Evolutionary conservation across 2,329 filamentous ascomycete species (phyloP), one percentile per base, ranked within the genome.

Genomic region (Diaporthe velutina): DNA sequence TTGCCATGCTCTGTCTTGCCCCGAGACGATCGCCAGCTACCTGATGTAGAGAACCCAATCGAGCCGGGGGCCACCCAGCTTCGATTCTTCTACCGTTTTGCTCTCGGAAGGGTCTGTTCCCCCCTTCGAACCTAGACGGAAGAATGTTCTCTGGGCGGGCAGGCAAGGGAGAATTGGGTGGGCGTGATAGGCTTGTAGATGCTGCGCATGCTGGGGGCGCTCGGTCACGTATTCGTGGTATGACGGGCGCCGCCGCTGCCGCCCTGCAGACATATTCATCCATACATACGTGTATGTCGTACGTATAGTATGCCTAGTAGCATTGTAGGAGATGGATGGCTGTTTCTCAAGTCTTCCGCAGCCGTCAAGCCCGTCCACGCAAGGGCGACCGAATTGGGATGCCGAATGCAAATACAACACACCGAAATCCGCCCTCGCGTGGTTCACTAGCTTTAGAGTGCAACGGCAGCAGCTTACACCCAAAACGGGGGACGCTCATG

Each of bases 11-110:
- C 15, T 38, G 30, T 5, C 6, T 38, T 42, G 7, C 54, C n/a
- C 38, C 30, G 64, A 28, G 45, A 52, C 52, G 64, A 67, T 67
- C 45, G 64, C 64, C 64, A 67, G 64, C 52, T 52, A 38, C 45
- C 45, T 67, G 45, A 52, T 28, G 64, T 22, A 13, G 45, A 33
- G 61, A 67, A 25, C 61, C 42, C 61, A 25, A 67, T 67, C 64
- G 64, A 67, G 30, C 30, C 45, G n/a, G 64, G 64, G 22, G 19
- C 17, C 22, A 67, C 64, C 64, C n/a, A 45, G 64, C 30, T 38
- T 42, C 35, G 35, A 61, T 42, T 42, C 33, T n/a, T 40, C 10
- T 22, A n/a, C 61, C 42, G 61, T 50, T 66, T 25, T 50, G 40
- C 30, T 17, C 30, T 30, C 19, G 54, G 30, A 22, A 25, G 45